Evolutionary conservation across 1,139 yeast genomes (phyloP).

Genomic region (Saccharomycopsis crataegensis): DNA sequence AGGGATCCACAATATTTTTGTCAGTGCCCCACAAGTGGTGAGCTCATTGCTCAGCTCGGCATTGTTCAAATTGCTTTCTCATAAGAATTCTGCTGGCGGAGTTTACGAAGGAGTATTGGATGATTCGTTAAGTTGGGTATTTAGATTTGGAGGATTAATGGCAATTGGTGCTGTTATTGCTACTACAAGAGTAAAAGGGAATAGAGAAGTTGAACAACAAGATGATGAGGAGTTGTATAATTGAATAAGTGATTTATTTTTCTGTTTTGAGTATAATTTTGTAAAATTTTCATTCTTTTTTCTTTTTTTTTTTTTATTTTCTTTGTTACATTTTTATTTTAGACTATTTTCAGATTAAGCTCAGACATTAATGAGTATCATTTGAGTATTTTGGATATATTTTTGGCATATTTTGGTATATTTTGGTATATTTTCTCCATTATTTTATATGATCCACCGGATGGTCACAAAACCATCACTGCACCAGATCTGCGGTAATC

Average conservation of each 20-base stretch:
- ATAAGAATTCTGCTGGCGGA: conserved; percentile 13
- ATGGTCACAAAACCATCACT: too few relatives aligned
- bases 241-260: neutral
- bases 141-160: conserved; percentile 39
- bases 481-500: too few relatives aligned
- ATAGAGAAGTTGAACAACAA: conserved; percentile 26
- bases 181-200: conserved; percentile 31
- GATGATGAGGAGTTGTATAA: conserved; percentile 4
- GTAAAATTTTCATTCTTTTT: neutral
- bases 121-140: conserved; percentile 39
- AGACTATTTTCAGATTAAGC: neutral
- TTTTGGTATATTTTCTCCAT: too few relatives aligned
- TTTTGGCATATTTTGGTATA: too few relatives aligned
- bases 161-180: conserved; percentile 34
- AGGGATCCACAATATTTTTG: conserved; percentile 43
- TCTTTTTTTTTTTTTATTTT: neutral
- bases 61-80: conserved; percentile 30
- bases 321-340: neutral
- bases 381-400: too few relatives aligned
- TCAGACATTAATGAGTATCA: too few relatives aligned
- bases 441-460: too few relatives aligned
- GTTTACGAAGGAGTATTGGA: conserved; percentile 26
- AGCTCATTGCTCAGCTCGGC: conserved; percentile 36
- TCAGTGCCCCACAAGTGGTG: conserved; percentile 42
- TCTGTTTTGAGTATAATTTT: neutral